Percentiles rank a stretch among this genome's conserved stretches.
Evolutionary conservation across 768 basidiomycete genomes (phyloP).

Genomic region (Cystobasidium tubakii): DNA sequence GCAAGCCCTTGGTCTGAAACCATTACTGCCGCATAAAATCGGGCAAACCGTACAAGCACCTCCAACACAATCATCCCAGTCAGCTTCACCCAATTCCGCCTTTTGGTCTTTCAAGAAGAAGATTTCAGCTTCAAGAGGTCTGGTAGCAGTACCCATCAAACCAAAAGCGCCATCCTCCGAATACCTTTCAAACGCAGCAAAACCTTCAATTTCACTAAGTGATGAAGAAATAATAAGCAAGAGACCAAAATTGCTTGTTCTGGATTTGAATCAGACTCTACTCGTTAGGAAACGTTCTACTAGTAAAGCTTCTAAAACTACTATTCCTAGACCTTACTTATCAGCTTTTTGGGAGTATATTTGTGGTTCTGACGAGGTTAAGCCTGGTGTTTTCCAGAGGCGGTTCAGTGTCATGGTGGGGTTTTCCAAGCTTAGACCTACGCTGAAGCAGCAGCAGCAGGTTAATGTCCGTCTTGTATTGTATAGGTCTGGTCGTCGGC

Average conservation of each 20-base stretch:
- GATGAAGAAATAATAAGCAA: neutral
- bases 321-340: constrained; percentile 41
- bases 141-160: too few relatives aligned
- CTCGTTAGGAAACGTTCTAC: constrained; percentile 35
- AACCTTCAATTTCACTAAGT: neutral
- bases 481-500: constrained; percentile 41
- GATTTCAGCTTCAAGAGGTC: neutral
- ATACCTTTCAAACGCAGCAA: neutral
- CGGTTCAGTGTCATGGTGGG: constrained; percentile 30
- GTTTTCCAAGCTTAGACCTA: too few relatives aligned
- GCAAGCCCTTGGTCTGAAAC: too few relatives aligned
- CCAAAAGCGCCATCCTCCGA: neutral
- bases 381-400: constrained; percentile 5
- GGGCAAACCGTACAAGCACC: neutral
- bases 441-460: neutral
- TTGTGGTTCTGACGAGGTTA: constrained; percentile 27
- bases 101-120: constrained; percentile 17
- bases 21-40: neutral
- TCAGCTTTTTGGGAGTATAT: constrained; percentile 42
- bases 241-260: constrained; percentile 37
- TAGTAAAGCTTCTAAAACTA: constrained; percentile 5
- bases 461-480: neutral
- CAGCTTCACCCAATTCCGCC: neutral
- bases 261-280: constrained; percentile 45
- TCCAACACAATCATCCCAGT: neutral